These are phyloP conservation scores for Loxodes magnus DNA, from an alignment of 73 alveolate species.

Conservation along the genomic window DNA sequence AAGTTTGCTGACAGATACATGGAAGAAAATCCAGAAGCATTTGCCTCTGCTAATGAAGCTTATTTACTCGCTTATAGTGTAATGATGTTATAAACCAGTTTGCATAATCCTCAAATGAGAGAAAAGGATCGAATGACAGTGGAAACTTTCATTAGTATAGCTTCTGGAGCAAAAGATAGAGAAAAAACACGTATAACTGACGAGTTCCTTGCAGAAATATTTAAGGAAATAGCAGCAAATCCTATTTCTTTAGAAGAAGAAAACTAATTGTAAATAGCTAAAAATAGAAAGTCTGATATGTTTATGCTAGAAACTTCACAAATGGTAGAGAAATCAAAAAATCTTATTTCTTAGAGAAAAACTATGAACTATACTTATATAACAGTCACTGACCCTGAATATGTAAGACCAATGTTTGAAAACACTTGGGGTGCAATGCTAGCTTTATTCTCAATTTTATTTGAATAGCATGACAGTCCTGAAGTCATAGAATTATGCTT, in stretches of 20 bases:
- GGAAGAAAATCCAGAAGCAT: slow-evolving; percentile 73
- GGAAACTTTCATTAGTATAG: slow-evolving; percentile 57
- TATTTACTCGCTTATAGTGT: slow-evolving; percentile 76
- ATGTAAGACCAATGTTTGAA: slow-evolving; percentile 56
- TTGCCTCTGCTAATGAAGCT: slow-evolving; percentile 74
- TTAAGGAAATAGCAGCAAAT: slow-evolving; percentile 61
- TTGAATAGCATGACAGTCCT: slow-evolving; percentile 56
- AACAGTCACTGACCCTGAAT: slow-evolving; percentile 37
- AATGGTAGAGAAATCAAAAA: slow-evolving; percentile 63
- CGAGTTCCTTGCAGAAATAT: slow-evolving; percentile 65
- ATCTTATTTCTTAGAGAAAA: slow-evolving; percentile 43
- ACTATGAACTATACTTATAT: slow-evolving; percentile 22
- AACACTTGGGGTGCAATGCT: slow-evolving; percentile 64
- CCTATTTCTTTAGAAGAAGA: slow-evolving; percentile 87
- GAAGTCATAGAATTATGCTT: slow-evolving; percentile 37
- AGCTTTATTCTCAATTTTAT: slow-evolving; percentile 55
- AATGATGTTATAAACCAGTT: slow-evolving; percentile 94
- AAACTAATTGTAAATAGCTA: slow-evolving; percentile 67
- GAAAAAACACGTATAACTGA: slow-evolving; percentile 55
- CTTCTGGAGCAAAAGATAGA: slow-evolving; percentile 62
- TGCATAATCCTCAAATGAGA: slow-evolving; percentile 86
- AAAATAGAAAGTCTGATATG: slow-evolving; percentile 63
- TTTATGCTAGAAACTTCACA: slow-evolving; percentile 64
- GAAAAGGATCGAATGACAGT: slow-evolving; percentile 62
- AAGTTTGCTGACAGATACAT: slow-evolving; percentile 86